A percentile compares a stretch with the other conserved stretches of the same genome.
These are phyloP conservation scores for Pseudisothecium myosuroides DNA, from an alignment of 225 moss, liverwort and hornwort genomes.

Conservation along the genomic window DNA sequence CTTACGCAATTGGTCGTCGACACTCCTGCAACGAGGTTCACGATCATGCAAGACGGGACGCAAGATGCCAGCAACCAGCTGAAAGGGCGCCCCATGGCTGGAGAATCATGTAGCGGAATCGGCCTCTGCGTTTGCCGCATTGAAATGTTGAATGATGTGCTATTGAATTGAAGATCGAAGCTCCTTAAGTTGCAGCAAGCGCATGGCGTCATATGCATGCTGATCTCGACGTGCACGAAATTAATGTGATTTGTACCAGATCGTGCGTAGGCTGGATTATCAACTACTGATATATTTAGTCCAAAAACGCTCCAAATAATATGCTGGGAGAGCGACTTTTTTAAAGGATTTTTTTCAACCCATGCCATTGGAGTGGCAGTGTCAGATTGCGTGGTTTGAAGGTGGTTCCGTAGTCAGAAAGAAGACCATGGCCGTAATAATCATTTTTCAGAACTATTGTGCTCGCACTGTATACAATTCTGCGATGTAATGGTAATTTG, in stretches of 20 bases:
- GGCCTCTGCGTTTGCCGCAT: not conserved
- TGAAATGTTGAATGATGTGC: not conserved
- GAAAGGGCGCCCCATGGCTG: not conserved
- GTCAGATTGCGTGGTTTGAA: not conserved
- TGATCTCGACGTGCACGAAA: not conserved
- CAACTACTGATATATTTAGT: not conserved
- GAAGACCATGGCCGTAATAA: not conserved
- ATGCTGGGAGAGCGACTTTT: not conserved
- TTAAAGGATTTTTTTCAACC: too few species aligned
- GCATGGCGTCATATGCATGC: not conserved
- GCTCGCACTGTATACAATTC: too few species aligned
- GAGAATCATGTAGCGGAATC: not conserved
- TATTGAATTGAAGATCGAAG: not conserved
- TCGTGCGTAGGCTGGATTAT: not conserved
- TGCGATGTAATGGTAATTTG: not conserved
- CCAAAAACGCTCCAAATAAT: not conserved
- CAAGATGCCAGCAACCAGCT: not conserved
- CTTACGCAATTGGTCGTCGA: not conserved
- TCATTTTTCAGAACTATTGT: not conserved
- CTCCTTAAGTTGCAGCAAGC: not conserved
- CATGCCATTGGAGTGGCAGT: too few species aligned
- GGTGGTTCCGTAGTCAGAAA: not conserved
- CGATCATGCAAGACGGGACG: not conserved
- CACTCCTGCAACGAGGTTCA: not conserved
- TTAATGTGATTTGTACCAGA: not conserved